Evolutionary conservation across 352 stramenopile species (phyloP).

Genomic region (Globisporangium paddicum): DNA sequence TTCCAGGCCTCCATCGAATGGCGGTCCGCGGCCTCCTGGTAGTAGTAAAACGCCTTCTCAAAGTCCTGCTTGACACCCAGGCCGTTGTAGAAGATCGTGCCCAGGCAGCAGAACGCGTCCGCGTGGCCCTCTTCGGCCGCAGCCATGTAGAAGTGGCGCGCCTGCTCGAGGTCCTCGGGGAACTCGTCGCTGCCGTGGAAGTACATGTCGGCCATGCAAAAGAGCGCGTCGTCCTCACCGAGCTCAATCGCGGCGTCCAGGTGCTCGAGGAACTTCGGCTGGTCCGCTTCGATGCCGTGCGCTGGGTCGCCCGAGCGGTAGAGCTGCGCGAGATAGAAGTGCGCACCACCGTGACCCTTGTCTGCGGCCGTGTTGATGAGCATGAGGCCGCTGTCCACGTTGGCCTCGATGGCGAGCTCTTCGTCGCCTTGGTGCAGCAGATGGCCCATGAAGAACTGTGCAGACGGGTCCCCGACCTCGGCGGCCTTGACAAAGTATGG

Average conservation of each 20-base stretch:
- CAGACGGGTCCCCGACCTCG: constrained; percentile 68
- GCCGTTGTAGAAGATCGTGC: constrained; percentile 76
- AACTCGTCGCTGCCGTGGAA: constrained; percentile 80
- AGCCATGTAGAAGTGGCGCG: constrained; percentile 59
- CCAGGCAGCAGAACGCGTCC: constrained; percentile 78
- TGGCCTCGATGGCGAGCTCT: constrained; percentile 57
- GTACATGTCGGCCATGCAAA: constrained; percentile 87
- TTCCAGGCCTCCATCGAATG: constrained; percentile 87
- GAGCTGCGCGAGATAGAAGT: constrained; percentile 85
- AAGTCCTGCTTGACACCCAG: constrained; percentile 65
- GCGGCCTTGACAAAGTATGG: constrained; percentile 76
- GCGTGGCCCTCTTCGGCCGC: constrained; percentile 61
- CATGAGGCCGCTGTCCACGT: constrained; percentile 61
- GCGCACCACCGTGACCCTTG: constrained; percentile 62
- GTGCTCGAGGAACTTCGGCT: constrained; percentile 54
- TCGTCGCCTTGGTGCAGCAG: constrained; percentile 73
- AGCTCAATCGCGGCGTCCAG: constrained; percentile 57
- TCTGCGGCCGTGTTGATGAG: constrained; percentile 72
- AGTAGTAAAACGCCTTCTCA: constrained; percentile 80
- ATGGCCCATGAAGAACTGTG: constrained; percentile 86
- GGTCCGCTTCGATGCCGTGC: constrained; percentile 39
- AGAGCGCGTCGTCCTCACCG: constrained; percentile 67
- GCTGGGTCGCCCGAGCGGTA: constrained; percentile 73
- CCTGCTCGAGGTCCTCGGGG: constrained; percentile 62
- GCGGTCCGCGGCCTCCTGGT: constrained; percentile 78